Conservation (phyloP, 2,329 filamentous ascomycete genomes). For the Phyllosticta paracitricarpa region DNA sequence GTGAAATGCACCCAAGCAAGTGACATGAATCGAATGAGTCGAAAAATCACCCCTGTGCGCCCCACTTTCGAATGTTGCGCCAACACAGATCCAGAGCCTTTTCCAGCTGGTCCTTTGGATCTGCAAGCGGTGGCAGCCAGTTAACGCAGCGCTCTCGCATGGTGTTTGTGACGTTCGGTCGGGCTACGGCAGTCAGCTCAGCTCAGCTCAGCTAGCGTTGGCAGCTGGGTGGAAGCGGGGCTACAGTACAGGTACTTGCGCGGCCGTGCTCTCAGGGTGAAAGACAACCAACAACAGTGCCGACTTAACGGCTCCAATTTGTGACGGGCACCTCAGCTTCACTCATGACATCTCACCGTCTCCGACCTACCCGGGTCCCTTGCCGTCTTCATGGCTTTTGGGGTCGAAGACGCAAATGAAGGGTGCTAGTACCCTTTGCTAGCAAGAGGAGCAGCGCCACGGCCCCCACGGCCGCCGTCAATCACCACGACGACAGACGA, state of each 20-base stretch:
- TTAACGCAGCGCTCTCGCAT: neutral
- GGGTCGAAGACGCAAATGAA: neutral
- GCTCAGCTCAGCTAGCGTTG: neutral
- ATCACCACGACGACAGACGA: neutral
- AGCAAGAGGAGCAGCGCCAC: neutral
- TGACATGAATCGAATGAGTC: neutral
- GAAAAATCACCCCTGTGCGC: neutral
- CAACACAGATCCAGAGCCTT: neutral
- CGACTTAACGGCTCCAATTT: neutral
- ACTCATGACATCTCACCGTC: neutral
- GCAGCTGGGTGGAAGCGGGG: neutral
- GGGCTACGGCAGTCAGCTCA: neutral
- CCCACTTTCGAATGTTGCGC: neutral
- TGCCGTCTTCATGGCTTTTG: neutral
- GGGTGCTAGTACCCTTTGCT: neutral
- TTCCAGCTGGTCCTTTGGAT: neutral
- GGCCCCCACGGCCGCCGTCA: neutral
- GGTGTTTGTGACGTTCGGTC: neutral
- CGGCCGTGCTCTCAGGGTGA: neutral
- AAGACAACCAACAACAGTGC: neutral
- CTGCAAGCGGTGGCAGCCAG: neutral
- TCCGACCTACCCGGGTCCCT: neutral
- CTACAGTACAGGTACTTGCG: neutral
- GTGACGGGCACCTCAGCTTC: neutral
- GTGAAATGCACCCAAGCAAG: neutral